These are phyloP conservation scores for Candida arabinofermentans DNA, from an alignment of 805 yeast genomes.

Conservation along the genomic window DNA sequence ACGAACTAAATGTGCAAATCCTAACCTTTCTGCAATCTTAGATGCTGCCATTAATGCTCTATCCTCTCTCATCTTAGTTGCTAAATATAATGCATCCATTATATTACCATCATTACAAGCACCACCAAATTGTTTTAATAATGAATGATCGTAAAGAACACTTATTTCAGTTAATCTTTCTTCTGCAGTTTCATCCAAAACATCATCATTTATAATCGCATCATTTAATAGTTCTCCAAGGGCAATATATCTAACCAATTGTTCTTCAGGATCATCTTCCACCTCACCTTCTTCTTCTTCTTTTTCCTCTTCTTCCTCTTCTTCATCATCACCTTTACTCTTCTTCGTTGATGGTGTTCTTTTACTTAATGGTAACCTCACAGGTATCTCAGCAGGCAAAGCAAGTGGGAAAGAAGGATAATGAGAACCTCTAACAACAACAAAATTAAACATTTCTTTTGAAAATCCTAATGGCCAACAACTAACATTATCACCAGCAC, in stretches of 20 bases:
- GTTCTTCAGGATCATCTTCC: conserved; percentile 53
- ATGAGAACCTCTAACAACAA: conserved; percentile 64
- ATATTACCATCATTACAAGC: conserved; percentile 66
- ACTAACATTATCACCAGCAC: conserved; percentile 55
- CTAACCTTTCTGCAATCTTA: conserved; percentile 76
- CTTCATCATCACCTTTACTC: conserved; percentile 45
- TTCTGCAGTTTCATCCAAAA: conserved; percentile 31
- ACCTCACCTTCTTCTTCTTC: conserved; percentile 26
- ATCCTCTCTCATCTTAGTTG: conserved; percentile 64
- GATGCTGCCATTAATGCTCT: conserved; percentile 81
- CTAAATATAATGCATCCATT: conserved; percentile 67
- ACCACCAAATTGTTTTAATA: conserved; percentile 69
- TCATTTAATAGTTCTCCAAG: conserved; percentile 62
- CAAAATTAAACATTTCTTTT: conserved; percentile 66
- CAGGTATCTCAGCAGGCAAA: conserved; percentile 72
- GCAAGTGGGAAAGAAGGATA: conserved; percentile 86
- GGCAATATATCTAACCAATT: conserved; percentile 53
- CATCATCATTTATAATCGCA: conserved; percentile 40
- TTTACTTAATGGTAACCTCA: conserved; percentile 56
- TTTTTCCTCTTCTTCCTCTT: conserved; percentile 45
- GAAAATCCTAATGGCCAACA: conserved; percentile 88
- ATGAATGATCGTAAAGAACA: conserved; percentile 64
- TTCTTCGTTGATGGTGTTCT: conserved; percentile 16
- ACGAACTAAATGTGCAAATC: conserved; percentile 47
- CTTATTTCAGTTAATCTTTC: conserved; percentile 53